These are phyloP conservation scores for Cinnamomum micranthum DNA, from an alignment of 164 flowering plant genomes.

Conservation along the genomic window DNA sequence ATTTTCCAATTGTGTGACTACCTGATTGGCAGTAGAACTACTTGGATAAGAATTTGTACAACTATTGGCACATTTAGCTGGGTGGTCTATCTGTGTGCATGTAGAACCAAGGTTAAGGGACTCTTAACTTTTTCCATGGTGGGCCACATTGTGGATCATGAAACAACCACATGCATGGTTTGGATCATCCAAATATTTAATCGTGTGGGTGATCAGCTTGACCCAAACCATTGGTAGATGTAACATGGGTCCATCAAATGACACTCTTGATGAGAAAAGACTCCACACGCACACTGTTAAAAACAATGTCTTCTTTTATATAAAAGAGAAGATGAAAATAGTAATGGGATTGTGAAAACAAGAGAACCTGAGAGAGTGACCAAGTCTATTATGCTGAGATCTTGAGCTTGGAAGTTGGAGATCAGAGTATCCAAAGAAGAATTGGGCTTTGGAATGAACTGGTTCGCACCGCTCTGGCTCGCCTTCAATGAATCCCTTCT, in stretches of 20 bases:
- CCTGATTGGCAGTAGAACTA: conserved; percentile 28
- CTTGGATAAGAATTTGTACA: too few relatives aligned
- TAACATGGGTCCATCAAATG: too few relatives aligned
- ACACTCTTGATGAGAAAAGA: too few relatives aligned
- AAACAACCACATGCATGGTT: not conserved
- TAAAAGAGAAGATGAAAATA: too few relatives aligned
- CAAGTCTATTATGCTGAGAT: conserved; percentile 54
- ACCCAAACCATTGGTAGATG: not conserved
- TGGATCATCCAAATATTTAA: not conserved
- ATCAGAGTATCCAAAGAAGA: conserved; percentile 54
- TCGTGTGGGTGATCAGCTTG: not conserved
- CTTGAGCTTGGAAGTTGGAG: conserved; percentile 54
- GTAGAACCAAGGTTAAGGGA: too few relatives aligned
- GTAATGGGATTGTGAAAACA: not conserved
- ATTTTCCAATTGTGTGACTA: conserved; percentile 70
- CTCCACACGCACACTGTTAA: too few relatives aligned
- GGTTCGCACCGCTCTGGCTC: conserved; percentile 65
- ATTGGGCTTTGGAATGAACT: conserved; percentile 58
- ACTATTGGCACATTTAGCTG: too few relatives aligned
- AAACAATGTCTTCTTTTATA: too few relatives aligned
- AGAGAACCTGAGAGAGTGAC: conserved; percentile 66
- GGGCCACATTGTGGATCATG: too few relatives aligned
- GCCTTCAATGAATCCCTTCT: conserved; percentile 65
- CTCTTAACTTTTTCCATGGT: too few relatives aligned
- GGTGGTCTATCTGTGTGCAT: too few relatives aligned